A percentile compares a stretch with the other conserved stretches of the same genome.
Conservation (phyloP, 2,329 filamentous ascomycete genomes). For the Fusarium sp. region DNA sequence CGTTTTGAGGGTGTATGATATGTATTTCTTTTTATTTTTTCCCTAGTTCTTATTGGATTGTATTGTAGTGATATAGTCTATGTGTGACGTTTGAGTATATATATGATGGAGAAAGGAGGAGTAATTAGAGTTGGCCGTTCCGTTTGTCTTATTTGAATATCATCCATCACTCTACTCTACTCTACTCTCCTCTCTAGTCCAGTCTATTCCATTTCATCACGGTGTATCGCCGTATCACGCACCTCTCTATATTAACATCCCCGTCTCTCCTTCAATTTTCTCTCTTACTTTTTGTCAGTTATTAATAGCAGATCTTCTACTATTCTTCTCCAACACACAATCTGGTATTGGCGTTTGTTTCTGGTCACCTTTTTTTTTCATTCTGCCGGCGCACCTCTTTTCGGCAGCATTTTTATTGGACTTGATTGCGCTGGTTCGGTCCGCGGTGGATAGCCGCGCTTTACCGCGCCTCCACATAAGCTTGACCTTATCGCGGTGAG, state of each 20-base stretch:
- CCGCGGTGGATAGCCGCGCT: conserved; percentile 35
- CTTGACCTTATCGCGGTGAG: neutral
- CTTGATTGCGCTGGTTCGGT: conserved; percentile 34
- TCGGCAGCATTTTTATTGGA: too few relatives aligned
- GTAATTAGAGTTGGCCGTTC: conserved; percentile 30
- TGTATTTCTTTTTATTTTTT: neutral
- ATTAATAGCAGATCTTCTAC: neutral
- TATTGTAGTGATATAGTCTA: neutral
- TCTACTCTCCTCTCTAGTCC: too few relatives aligned
- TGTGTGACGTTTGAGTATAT: conserved; percentile 1
- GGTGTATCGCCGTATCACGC: conserved; percentile 12
- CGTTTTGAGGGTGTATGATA: conserved; percentile 15
- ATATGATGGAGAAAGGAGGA: conserved; percentile 2
- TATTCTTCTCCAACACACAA: neutral
- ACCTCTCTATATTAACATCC: conserved; percentile 12
- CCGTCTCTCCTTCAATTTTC: neutral
- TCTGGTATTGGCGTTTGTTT: neutral
- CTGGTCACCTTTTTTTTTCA: neutral
- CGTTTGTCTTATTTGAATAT: neutral
- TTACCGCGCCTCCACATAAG: conserved; percentile 44
- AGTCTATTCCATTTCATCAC: neutral
- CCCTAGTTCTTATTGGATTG: neutral
- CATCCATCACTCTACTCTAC: neutral
- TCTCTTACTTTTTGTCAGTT: neutral
- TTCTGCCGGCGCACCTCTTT: neutral